Conservation (phyloP, 2,329 filamentous ascomycete genomes). For the Curvularia verruculosa region DNA sequence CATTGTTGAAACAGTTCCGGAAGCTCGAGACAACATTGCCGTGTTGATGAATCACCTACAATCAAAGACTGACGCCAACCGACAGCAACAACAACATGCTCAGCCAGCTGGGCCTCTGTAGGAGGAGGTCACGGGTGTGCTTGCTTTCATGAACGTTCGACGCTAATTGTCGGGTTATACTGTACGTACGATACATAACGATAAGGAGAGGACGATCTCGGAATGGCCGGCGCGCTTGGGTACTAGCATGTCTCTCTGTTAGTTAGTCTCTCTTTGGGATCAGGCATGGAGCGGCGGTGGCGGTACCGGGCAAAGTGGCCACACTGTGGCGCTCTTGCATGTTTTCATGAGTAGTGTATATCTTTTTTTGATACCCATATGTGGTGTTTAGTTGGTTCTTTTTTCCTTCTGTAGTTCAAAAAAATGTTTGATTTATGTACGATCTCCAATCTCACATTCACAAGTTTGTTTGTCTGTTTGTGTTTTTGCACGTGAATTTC, state of each 20-base stretch:
- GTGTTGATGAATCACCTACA: conserved; percentile 33
- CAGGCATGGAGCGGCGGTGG: background rate
- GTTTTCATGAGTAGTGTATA: conserved; percentile 1
- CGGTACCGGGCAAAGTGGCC: no score
- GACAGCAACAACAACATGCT: conserved; percentile 13
- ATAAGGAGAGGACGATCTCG: background rate
- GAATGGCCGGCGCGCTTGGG: conserved; percentile 1
- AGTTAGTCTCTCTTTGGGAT: background rate
- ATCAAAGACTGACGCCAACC: conserved; percentile 15
- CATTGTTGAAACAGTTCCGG: conserved; percentile 70
- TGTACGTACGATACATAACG: no score
- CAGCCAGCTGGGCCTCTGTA: conserved; percentile 9
- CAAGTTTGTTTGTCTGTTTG: no score
- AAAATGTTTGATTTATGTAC: background rate
- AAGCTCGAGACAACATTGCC: conserved; percentile 64
- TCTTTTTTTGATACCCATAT: conserved; percentile 15
- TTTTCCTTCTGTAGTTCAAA: background rate
- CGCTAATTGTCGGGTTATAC: background rate
- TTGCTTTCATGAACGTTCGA: background rate
- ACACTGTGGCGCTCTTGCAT: conserved; percentile 1
- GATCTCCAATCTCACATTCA: no score
- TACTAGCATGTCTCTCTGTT: background rate
- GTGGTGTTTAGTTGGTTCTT: conserved; percentile 5
- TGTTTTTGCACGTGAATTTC: no score
- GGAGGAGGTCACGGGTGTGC: background rate